phyloP scores from a whole-genome alignment of 23 red algal genomes.

The Cyanidiococcus yangmingshanensis region DNA sequence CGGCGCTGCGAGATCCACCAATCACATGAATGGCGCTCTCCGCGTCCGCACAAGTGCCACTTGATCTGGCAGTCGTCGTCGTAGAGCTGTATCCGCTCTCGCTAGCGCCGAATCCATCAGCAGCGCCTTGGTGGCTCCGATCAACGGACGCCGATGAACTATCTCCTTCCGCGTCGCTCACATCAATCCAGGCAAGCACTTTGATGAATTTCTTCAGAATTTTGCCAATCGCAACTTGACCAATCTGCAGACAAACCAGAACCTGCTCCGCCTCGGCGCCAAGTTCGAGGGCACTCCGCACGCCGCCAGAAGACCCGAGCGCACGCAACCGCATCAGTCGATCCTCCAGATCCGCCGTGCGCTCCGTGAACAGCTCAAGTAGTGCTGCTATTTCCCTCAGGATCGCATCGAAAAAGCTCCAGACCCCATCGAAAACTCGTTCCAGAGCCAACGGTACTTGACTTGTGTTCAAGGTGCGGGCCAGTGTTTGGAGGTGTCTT shows the following conservation, averaged over 20 bases:
- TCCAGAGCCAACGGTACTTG: not conserved
- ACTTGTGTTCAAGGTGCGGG: not conserved
- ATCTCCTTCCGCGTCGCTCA: not conserved
- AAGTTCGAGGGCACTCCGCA: not conserved
- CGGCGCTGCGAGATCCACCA: not conserved
- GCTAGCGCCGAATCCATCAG: not conserved
- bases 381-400: not conserved
- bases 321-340: not conserved
- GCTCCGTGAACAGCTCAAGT: not conserved
- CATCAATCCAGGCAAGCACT: not conserved
- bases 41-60: not conserved
- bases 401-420: not conserved
- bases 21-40: too few relatives aligned
- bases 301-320: not conserved
- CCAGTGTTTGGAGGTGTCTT: not conserved
- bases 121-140: not conserved
- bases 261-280: conserved; percentile 19
- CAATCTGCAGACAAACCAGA: conserved; percentile 15
- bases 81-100: conserved; percentile 1
- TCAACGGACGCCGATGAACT: not conserved
- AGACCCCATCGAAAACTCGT: not conserved
- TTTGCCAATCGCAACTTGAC: conserved; percentile 6
- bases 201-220: conserved; percentile 14
- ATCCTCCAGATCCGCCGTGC: not conserved
- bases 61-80: not conserved